These are phyloP conservation scores for Abelmoschus esculentus DNA, from an alignment of 345 rosid genomes.

Conservation along the genomic window DNA sequence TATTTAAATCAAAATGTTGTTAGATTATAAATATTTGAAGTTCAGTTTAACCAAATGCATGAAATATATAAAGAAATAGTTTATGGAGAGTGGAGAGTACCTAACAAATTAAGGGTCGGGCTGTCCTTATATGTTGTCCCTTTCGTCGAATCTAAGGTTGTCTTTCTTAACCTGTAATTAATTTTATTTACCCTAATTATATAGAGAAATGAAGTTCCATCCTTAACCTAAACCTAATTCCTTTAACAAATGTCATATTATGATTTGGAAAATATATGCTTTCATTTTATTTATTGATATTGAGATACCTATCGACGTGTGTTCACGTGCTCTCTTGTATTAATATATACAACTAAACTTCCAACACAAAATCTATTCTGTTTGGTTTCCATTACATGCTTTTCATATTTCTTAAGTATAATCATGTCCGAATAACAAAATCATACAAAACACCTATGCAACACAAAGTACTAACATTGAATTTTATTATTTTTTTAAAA, in stretches of 20 bases:
- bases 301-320: not conserved
- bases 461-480: no score
- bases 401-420: not conserved
- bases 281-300: not conserved
- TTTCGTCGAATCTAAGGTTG: not conserved
- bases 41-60: no score
- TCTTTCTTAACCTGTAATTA: not conserved
- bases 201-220: not conserved
- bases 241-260: not conserved
- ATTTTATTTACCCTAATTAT: not conserved
- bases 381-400: not conserved
- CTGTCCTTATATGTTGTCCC: not conserved
- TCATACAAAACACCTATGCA: no score
- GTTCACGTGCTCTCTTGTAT: slow-evolving; percentile 3
- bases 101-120: not conserved
- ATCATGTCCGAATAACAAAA: no score
- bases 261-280: not conserved
- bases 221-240: not conserved
- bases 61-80: no score
- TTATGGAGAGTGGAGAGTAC: not conserved
- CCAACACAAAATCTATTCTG: not conserved
- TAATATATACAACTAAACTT: not conserved
- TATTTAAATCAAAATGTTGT: no score
- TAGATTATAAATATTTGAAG: no score
- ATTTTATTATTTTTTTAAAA: no score